These are phyloP conservation scores for Penicillium dipodomyicola DNA, from an alignment of 495 filamentous ascomycete genomes.

Conservation along the genomic window DNA sequence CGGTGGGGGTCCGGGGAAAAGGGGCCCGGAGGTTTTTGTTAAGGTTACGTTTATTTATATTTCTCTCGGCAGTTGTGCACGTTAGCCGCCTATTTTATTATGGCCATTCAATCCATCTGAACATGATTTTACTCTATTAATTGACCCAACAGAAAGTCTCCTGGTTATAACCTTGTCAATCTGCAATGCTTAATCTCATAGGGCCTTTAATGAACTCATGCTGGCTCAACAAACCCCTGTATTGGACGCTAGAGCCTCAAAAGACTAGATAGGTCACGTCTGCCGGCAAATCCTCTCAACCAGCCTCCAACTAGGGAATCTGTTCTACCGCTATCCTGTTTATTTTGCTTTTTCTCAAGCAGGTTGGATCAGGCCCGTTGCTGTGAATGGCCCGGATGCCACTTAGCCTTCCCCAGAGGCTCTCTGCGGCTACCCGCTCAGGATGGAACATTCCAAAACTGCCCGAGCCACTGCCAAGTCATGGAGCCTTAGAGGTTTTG, in stretches of 20 bases:
- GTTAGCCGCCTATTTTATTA: neutral
- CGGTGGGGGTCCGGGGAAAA: constrained; percentile 15
- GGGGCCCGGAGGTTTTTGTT: neutral
- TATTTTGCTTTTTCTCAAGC: constrained; percentile 13
- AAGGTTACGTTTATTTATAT: neutral
- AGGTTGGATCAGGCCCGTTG: constrained; percentile 10
- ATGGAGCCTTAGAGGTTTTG: constrained; percentile 6
- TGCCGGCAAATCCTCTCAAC: constrained; percentile 3
- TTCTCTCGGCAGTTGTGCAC: neutral
- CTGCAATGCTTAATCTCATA: neutral
- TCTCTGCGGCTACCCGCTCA: constrained; percentile 27
- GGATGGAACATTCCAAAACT: constrained; percentile 28
- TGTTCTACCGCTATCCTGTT: constrained; percentile 1
- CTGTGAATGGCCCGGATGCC: constrained; percentile 21
- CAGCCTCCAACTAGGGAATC: neutral
- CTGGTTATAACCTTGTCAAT: neutral
- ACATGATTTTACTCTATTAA: neutral
- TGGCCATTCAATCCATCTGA: neutral
- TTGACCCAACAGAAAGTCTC: neutral
- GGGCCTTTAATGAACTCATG: neutral
- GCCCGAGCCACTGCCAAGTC: constrained; percentile 13
- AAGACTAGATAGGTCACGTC: constrained; percentile 18
- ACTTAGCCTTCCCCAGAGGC: constrained; percentile 18
- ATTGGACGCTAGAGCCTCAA: neutral
- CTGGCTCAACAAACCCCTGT: neutral